Evolutionary conservation across 495 filamentous ascomycete genomes (phyloP), one percentile per base, ranked within the genome.

Genomic region (Xylaria curta): DNA sequence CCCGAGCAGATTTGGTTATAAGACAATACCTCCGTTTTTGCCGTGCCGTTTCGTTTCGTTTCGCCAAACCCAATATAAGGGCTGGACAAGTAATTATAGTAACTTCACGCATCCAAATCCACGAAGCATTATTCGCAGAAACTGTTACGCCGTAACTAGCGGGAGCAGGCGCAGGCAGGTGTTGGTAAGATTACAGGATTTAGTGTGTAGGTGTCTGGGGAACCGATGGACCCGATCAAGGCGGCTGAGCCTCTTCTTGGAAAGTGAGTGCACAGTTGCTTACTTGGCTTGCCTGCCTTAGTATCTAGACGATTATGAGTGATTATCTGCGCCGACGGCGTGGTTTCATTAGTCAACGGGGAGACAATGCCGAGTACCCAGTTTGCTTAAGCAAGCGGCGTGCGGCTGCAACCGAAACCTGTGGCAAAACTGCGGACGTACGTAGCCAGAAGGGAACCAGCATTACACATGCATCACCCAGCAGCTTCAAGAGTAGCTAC

Each of bases 341-440:
- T 26, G 60, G 47, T 51, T 64, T 63, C 59, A 64, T 64, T 70
- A 54, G 68, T 70, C 19, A 56, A 70, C 68, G 68, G 60, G 59
- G 60, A 56, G 17, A 61, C 33, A 51, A 56, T 70, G 59, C 68
- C 68, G 59, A 64, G 33, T 51, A 10, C 47, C 47, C 68, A 64
- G 61, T 70, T 64, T 64, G 60, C 59, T 70, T 15, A 26, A 26
- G 68, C 59, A 64, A 31, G 68, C 68, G 68, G 24, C 36, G 68
- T 70, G 68, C 59, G 46, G 56, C 68, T 64, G 59, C 59, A 44
- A 70, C 68, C 58, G 68, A 70, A 42, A 44, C 58, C 46, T 70
- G 68, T 51, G 68, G 58, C 58, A 63, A 44, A 31, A 44, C 58
- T 54, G 46, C 58, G 68, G 33, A 63, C 31, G 58, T 63, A 44